phyloP scores from a whole-genome alignment of 2,329 filamentous ascomycete genomes.

The Cryphonectria radicalis region DNA sequence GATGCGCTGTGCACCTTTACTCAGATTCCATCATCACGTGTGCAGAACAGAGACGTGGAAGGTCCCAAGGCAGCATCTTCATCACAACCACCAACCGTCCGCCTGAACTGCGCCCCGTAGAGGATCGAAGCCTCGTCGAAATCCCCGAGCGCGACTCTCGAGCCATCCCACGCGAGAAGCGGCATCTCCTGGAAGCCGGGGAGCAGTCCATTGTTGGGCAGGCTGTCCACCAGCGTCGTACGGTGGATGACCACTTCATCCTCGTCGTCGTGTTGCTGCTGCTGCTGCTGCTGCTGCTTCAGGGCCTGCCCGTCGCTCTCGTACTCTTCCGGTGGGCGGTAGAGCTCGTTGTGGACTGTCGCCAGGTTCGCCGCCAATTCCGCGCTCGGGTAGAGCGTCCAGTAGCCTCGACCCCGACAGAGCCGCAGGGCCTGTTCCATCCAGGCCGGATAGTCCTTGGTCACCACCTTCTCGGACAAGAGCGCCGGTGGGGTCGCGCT shows the following conservation, averaged over 20 bases:
- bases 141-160: slow-evolving; percentile 43
- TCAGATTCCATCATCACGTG: slow-evolving; percentile 39
- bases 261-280: slow-evolving; percentile 28
- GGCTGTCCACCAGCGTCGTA: slow-evolving; percentile 52
- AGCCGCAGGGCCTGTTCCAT: slow-evolving; percentile 79
- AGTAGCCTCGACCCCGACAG: slow-evolving; percentile 76
- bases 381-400: slow-evolving; percentile 75
- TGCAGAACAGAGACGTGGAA: slow-evolving; percentile 67
- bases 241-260: slow-evolving; percentile 34
- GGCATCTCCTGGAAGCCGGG: slow-evolving; percentile 55
- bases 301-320: slow-evolving; percentile 35
- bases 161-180: slow-evolving; percentile 68
- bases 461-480: slow-evolving; percentile 61
- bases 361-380: slow-evolving; percentile 59
- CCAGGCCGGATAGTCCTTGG: slow-evolving; percentile 73
- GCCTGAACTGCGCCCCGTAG: slow-evolving; percentile 64
- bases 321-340: slow-evolving; percentile 73
- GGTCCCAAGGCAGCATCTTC: slow-evolving; percentile 36
- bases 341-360: slow-evolving; percentile 79
- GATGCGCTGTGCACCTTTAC: too few species aligned
- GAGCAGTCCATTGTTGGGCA: slow-evolving; percentile 49
- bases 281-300: slow-evolving; percentile 27
- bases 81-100: slow-evolving; percentile 69
- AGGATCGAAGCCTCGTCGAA: slow-evolving; percentile 50
- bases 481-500: slow-evolving; percentile 43